phyloP scores from a whole-genome alignment of 2,329 filamentous ascomycete species.

The Ploettnerulaceae sp. region DNA sequence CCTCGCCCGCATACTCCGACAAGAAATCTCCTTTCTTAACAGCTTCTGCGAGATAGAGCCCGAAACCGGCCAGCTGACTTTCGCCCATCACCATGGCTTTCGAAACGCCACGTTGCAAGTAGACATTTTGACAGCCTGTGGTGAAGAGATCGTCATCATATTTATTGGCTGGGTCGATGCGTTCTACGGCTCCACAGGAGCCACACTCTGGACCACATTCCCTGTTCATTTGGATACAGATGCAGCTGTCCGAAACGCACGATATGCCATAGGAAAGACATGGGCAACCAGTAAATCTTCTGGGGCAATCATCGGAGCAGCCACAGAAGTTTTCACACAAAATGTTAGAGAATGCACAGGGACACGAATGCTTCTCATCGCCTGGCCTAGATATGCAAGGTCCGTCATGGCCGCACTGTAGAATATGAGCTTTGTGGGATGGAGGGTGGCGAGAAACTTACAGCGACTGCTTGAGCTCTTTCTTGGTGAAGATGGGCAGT shows the following conservation, averaged over 20 bases:
- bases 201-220: conserved; percentile 78
- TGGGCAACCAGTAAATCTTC: conserved; percentile 62
- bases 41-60: conserved; percentile 56
- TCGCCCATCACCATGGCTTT: conserved; percentile 65
- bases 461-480: conserved; percentile 42
- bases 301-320: conserved; percentile 56
- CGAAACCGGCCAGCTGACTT: conserved; percentile 65
- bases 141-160: conserved; percentile 52
- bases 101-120: conserved; percentile 61
- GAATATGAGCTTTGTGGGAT: conserved; percentile 1
- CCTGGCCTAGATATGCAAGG: conserved; percentile 46
- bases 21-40: conserved; percentile 60
- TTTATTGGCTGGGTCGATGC: conserved; percentile 64
- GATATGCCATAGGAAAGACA: conserved; percentile 58
- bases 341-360: conserved; percentile 56
- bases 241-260: conserved; percentile 58
- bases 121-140: conserved; percentile 65
- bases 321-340: conserved; percentile 70
- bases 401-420: conserved; percentile 64
- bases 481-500: conserved; percentile 27
- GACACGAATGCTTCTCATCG: conserved; percentile 45
- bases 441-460: conserved; percentile 43
- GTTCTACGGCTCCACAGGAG: conserved; percentile 62
- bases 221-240: conserved; percentile 66
- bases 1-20: conserved; percentile 76